Evolutionary conservation across 2,329 filamentous ascomycete genomes (phyloP), one percentile per base, ranked within the genome.

Genomic region (Paecilomyces sp.): DNA sequence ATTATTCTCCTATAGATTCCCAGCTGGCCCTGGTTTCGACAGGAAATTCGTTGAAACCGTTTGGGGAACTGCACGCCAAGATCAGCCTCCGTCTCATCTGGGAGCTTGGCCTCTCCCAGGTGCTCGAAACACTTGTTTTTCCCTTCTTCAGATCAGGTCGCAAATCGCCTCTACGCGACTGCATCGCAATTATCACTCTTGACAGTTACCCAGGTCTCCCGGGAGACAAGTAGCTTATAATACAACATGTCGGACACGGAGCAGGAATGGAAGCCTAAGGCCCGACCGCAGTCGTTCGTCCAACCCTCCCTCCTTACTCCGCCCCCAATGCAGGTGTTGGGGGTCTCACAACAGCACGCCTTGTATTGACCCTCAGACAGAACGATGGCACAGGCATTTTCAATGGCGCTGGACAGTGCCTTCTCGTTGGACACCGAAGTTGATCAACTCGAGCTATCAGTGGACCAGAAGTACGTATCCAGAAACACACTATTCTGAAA

Each of bases 311-410:
- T 56, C 41, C 41, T 47, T 47, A 9, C 41, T 47, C 18, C 15
- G 59, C 59, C 58, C 58, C 34, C 22, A 57, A 24, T 25, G 8
- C 22, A 53, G 11, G 12, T 30, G 24, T 25, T 25, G 31, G 22
- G 6, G 22, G 6, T 56, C 59, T 33, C 57, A 56, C 50, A 60
- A 62, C 56, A 56, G 22, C 47, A 59, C 22, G 31, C 31, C 62
- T 54, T 54, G 59, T 50, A 59, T 67, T 72, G 58, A 71, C 66
- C 60, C 63, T 65, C 54, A 61, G 63, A 54, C 76, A 96, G 92
- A 64, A 94, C 90, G 62, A 87, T 96, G 76, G 92, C 92, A 58
- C 88, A 86, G 68, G 91, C 89, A 71, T 96, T 97, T 78, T 93
- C 91, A 61, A 81, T 86, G 53, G 90, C 93, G 73, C 82, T 97